Conservation (phyloP, 129 eudicot genomes). For the Chrysanthemum makinoi region DNA sequence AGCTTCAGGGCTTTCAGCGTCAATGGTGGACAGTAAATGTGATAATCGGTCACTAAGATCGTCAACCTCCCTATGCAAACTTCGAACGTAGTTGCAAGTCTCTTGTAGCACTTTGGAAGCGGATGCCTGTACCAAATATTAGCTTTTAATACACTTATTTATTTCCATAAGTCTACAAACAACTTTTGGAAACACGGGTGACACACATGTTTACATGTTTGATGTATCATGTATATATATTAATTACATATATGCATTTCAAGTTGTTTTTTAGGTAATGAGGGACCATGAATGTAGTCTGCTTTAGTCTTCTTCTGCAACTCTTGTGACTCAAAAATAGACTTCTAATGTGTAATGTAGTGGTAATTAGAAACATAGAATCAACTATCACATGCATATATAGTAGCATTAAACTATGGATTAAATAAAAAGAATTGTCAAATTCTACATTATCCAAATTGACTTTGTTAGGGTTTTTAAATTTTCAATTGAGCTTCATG, state of each 20-base stretch:
- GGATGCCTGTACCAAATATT: conserved; percentile 40
- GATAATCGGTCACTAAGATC: conserved; percentile 77
- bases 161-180: not conserved
- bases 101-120: conserved; percentile 83
- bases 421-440: not conserved
- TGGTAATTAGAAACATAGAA: conserved; percentile 3
- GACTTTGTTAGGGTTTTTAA: not conserved
- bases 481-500: not conserved
- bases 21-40: conserved; percentile 56
- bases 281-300: conserved; percentile 17
- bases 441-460: not conserved
- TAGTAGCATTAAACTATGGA: not conserved
- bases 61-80: conserved; percentile 69
- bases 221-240: not conserved
- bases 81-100: conserved; percentile 73
- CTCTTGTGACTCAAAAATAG: conserved; percentile 30
- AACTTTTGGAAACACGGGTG: not conserved
- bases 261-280: not conserved
- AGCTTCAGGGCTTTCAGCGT: conserved; percentile 67
- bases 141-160: not conserved
- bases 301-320: conserved; percentile 12
- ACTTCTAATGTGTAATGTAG: not conserved
- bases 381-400: conserved; percentile 6
- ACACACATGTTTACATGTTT: not conserved
- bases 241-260: not conserved